Evolutionary conservation across 2,329 filamentous ascomycete species (phyloP), one percentile per base, ranked within the genome.

Genomic region (Claviceps quebecensis): DNA sequence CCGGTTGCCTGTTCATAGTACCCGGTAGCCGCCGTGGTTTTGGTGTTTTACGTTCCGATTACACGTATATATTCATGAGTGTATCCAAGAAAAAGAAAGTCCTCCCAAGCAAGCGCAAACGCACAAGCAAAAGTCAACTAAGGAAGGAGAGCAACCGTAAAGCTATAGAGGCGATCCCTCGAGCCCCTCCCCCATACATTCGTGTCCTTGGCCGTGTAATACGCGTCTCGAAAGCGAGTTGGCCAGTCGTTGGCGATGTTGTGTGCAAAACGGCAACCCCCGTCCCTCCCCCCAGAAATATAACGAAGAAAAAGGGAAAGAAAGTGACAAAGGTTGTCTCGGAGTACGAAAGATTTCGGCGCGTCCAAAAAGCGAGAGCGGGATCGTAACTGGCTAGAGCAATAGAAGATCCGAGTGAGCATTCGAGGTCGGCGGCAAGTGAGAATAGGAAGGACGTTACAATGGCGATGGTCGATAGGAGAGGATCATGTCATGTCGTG

Each of bases 1-100:
- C 61, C 52, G 62, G 60, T 58, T 68, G 68, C 51, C 63, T 65
- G 57, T 70, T 72, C 70, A 73, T 72, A 40, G 19, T 53, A 43
- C 43, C 36, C 49, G 45, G 49, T 39, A 37, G 43, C 23, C 19
- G 43, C 43, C 47, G 39, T 52, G 43, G 44, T 48, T 7, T 48
- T 50, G 19, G 37, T 44, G 34, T 39, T 26, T 44, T 29, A 45
- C 34, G 45, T 52, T 49, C 29, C 22, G 51, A 40, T 38, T 47
- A 53, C 53, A 53, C 53, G 47, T 50, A 54, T 45, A 54, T 57
- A 51, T 45, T 56, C 58, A 60, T 57, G 45, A 61, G 53, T 50
- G 54, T 58, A 59, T 62, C 48, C 48, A 47, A 54, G 44, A 53
- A 38, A 46, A 16, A 50, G 17, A 48, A 50, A 46, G 23, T 41